Evolutionary conservation across 2,329 filamentous ascomycete species (phyloP).

Genomic region (Microcera coccophila): DNA sequence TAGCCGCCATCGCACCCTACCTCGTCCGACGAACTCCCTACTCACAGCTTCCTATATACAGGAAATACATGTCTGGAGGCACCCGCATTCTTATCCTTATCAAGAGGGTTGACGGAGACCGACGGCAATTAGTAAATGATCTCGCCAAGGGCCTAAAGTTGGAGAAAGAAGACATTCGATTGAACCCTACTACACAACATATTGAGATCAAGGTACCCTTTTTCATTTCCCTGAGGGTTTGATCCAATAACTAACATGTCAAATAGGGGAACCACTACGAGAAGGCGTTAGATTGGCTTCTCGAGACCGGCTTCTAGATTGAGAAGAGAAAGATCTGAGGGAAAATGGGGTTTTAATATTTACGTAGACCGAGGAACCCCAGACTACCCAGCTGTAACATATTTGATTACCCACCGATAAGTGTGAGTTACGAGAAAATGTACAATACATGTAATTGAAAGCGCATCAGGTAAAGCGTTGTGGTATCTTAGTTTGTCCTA

Average conservation of each 20-base stretch:
- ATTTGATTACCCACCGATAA: constrained; percentile 19
- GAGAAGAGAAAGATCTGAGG: neutral
- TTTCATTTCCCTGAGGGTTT: too few relatives aligned
- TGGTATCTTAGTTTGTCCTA: constrained; percentile 26
- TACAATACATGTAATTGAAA: constrained; percentile 30
- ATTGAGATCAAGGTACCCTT: constrained; percentile 72
- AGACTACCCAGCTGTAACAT: constrained; percentile 26
- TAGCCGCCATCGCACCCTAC: constrained; percentile 49
- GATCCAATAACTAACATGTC: constrained; percentile 4
- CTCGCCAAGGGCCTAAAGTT: constrained; percentile 58
- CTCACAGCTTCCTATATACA: constrained; percentile 73
- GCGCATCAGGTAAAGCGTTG: constrained; percentile 21
- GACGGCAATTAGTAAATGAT: constrained; percentile 59
- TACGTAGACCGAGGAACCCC: too few relatives aligned
- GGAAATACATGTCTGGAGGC: constrained; percentile 67
- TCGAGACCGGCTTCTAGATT: constrained; percentile 34
- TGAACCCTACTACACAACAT: constrained; percentile 64
- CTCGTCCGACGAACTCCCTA: constrained; percentile 67
- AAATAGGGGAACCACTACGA: constrained; percentile 33
- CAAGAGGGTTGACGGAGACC: constrained; percentile 75
- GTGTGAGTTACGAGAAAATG: constrained; percentile 19
- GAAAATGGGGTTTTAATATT: too few relatives aligned
- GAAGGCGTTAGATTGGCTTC: constrained; percentile 30
- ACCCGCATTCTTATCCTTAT: constrained; percentile 71
- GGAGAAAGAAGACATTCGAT: constrained; percentile 47